Conservation (phyloP, 2,329 filamentous ascomycete species). For the Teratosphaeria destructans region DNA sequence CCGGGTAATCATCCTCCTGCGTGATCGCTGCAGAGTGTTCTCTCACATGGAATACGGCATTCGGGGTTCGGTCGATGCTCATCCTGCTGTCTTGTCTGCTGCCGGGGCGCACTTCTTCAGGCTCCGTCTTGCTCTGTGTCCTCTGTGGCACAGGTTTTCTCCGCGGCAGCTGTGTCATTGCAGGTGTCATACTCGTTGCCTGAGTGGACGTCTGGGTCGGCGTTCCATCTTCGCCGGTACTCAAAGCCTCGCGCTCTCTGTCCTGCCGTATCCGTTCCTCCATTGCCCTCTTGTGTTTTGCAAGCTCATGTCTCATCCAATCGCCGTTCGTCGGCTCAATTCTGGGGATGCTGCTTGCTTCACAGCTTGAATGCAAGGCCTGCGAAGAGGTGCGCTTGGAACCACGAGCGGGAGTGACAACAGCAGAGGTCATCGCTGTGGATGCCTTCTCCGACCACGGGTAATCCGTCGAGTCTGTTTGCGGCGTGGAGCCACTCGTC, state of each 20-base stretch:
- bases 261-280: conserved; percentile 19
- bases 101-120: not conserved
- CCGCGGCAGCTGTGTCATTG: not conserved
- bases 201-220: not conserved
- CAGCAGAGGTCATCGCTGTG: conserved; percentile 33
- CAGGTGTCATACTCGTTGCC: not conserved
- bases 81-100: not conserved
- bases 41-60: not conserved
- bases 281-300: conserved; percentile 25
- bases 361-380: conserved; percentile 14
- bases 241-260: conserved; percentile 8
- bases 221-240: not conserved
- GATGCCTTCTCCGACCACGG: conserved; percentile 26
- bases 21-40: not conserved
- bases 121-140: not conserved
- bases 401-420: conserved; percentile 27
- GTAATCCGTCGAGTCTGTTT: conserved; percentile 32
- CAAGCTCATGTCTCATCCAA: conserved; percentile 35
- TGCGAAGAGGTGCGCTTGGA: conserved; percentile 34
- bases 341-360: conserved; percentile 21
- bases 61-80: not conserved
- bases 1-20: not conserved
- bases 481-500: conserved; percentile 30
- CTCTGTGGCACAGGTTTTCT: conserved; percentile 1
- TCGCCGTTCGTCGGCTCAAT: conserved; percentile 30